Conservation (phyloP, 768 basidiomycete species). For the Suillus hirtellus region DNA sequence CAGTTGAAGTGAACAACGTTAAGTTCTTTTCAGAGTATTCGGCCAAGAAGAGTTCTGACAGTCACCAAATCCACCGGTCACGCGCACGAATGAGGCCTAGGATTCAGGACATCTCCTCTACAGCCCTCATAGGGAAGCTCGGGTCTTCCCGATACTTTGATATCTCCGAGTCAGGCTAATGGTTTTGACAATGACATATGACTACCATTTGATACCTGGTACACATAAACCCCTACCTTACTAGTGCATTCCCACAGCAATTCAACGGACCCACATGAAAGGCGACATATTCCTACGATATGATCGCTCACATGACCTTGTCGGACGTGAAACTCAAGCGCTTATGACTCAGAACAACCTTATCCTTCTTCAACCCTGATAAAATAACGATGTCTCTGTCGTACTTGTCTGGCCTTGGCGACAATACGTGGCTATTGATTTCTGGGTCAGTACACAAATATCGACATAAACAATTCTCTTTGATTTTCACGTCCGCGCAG, state of each 20-base stretch:
- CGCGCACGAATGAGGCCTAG: neutral
- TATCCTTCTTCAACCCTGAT: neutral
- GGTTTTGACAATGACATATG: neutral
- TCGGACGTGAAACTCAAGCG: neutral
- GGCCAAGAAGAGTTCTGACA: neutral
- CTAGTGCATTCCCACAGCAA: neutral
- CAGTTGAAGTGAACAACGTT: neutral
- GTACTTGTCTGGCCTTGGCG: neutral
- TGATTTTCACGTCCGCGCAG: neutral
- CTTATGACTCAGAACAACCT: neutral
- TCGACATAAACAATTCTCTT: neutral
- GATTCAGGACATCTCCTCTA: neutral
- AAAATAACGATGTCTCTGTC: neutral
- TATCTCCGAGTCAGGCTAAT: neutral
- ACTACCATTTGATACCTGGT: neutral
- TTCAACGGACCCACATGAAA: neutral
- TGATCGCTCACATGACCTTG: neutral
- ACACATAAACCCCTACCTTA: neutral
- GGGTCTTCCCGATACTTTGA: neutral
- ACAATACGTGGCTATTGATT: neutral
- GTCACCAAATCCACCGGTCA: neutral
- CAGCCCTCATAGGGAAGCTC: neutral
- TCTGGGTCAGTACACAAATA: neutral
- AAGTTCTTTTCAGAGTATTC: neutral
- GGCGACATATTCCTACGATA: too few relatives aligned